phyloP scores from a whole-genome alignment of 805 yeast species.

The Kazachstania kunashirensis region DNA sequence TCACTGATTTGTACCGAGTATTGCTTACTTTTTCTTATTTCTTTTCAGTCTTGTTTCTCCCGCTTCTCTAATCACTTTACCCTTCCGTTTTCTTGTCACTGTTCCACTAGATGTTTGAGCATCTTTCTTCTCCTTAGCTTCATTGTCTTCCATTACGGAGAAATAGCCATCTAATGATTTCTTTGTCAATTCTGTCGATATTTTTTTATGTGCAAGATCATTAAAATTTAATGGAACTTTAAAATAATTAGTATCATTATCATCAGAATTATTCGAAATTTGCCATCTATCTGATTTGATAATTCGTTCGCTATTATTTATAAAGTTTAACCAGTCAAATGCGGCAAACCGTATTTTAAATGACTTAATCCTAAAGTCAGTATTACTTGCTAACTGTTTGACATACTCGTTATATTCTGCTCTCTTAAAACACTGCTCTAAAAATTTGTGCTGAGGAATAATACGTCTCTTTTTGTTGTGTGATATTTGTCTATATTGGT shows the following conservation, averaged over 20 bases:
- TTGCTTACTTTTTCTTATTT: constrained; percentile 1
- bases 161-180: constrained; percentile 2
- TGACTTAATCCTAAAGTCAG: constrained; percentile 28
- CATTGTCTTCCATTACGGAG: neutral
- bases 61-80: constrained; percentile 1
- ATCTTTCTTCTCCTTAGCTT: neutral
- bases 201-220: neutral
- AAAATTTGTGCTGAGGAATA: neutral
- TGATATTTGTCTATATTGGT: constrained; percentile 43
- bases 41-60: constrained; percentile 4
- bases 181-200: neutral
- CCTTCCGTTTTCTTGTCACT: neutral
- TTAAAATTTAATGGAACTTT: constrained; percentile 2
- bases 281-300: neutral
- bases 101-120: too few relatives aligned
- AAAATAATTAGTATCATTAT: neutral
- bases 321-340: constrained; percentile 82
- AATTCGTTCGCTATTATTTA: neutral
- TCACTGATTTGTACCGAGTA: too few relatives aligned
- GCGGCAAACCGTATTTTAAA: constrained; percentile 51
- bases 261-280: neutral
- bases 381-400: constrained; percentile 31
- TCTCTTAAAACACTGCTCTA: constrained; percentile 36
- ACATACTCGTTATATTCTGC: constrained; percentile 42
- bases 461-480: neutral